Evolutionary conservation across 345 rosid species (phyloP).

Genomic region (Syzygium aqueum): DNA sequence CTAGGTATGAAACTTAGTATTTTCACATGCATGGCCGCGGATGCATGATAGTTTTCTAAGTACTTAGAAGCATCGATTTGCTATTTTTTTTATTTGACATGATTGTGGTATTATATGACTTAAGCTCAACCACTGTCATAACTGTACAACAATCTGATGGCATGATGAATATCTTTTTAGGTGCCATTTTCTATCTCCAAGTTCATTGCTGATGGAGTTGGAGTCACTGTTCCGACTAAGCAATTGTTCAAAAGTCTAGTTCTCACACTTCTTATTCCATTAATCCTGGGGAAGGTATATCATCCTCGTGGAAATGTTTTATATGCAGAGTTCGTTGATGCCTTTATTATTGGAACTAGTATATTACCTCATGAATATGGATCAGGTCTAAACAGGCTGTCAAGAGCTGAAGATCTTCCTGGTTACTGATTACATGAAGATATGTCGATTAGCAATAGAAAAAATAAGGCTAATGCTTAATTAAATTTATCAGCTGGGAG

Average conservation of each 20-base stretch:
- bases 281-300: constrained; percentile 80
- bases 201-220: constrained; percentile 79
- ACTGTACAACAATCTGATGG: neutral
- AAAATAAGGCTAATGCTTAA: neutral
- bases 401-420: neutral
- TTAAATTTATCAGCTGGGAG: neutral
- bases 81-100: neutral
- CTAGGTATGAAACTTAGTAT: neutral
- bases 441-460: neutral
- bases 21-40: neutral
- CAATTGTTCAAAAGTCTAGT: constrained; percentile 73
- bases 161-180: constrained; percentile 21
- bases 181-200: constrained; percentile 81
- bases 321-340: neutral
- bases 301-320: neutral
- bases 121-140: neutral
- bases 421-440: neutral
- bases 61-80: neutral
- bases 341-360: neutral
- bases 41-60: neutral
- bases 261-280: constrained; percentile 62
- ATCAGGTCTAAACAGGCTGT: neutral
- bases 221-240: constrained; percentile 69
- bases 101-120: neutral
- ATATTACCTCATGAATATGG: neutral